phyloP scores from a whole-genome alignment of 495 filamentous ascomycete genomes.

The Neurospora tetraspora region DNA sequence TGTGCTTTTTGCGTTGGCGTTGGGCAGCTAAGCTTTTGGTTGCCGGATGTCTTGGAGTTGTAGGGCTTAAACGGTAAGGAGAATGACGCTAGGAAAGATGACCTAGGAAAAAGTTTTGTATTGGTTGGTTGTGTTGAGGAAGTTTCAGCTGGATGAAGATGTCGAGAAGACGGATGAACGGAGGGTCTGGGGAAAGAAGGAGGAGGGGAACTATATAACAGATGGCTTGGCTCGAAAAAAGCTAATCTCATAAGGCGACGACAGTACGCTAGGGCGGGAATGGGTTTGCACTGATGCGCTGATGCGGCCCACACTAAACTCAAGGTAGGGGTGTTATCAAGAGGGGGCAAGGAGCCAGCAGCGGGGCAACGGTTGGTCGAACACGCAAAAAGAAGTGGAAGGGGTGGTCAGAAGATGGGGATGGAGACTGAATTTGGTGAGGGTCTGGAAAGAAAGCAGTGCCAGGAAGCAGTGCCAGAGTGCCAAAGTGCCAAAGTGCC shows the following conservation, averaged over 20 bases:
- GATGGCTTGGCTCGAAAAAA: slow-evolving; percentile 12
- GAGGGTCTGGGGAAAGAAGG: not conserved
- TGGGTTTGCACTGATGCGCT: slow-evolving; percentile 1
- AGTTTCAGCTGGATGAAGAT: not conserved
- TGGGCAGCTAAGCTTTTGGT: not conserved
- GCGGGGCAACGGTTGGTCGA: not conserved
- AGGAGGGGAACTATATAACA: slow-evolving; percentile 18
- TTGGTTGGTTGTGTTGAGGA: not conserved
- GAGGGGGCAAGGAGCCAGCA: not conserved
- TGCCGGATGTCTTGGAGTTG: not conserved
- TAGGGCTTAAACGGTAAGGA: not conserved
- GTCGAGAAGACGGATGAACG: slow-evolving; percentile 5
- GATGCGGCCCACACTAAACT: not conserved
- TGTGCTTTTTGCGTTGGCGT: not conserved
- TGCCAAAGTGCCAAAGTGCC: not conserved
- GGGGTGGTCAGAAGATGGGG: not conserved
- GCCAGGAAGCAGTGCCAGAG: not conserved
- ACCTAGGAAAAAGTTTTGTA: not conserved
- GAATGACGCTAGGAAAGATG: not conserved
- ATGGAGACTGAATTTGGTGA: not conserved
- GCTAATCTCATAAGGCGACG: slow-evolving; percentile 14
- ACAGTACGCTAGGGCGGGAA: slow-evolving; percentile 4
- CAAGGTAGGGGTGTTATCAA: not conserved
- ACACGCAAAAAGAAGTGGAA: not conserved
- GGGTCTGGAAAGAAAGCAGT: not conserved